Percentiles rank a stretch among this genome's conserved stretches.
Evolutionary conservation across 2,329 filamentous ascomycete species (phyloP).

Genomic region (Paraconiothyrium brasiliense): DNA sequence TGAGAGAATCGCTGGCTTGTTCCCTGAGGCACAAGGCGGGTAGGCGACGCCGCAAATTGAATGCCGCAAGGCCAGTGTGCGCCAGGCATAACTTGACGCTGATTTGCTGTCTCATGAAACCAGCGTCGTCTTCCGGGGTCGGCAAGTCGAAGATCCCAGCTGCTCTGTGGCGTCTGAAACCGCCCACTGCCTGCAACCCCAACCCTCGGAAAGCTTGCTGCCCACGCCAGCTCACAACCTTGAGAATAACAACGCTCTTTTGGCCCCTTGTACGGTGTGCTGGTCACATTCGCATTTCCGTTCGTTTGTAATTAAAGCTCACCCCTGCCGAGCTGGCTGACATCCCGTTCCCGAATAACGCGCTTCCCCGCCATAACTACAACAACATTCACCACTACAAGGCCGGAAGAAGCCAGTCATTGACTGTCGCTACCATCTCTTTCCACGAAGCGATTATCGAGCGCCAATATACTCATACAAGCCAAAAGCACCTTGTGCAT

Average conservation of each 20-base stretch:
- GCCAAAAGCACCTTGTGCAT: conserved; percentile 29
- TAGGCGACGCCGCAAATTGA: conserved; percentile 7
- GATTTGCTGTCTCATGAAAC: conserved; percentile 31
- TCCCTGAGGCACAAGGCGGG: not conserved
- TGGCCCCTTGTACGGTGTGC: conserved; percentile 14
- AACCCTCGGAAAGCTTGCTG: conserved; percentile 4
- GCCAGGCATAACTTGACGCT: conserved; percentile 18
- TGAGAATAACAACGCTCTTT: conserved; percentile 3
- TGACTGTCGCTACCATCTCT: not conserved
- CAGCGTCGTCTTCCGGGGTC: conserved; percentile 32
- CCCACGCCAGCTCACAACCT: conserved; percentile 6
- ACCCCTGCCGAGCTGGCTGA: conserved; percentile 18
- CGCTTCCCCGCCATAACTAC: conserved; percentile 9
- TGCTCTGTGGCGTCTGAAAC: conserved; percentile 38
- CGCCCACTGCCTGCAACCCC: conserved; percentile 18
- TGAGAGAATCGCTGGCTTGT: not conserved
- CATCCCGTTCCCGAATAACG: conserved; percentile 2
- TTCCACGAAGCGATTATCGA: conserved; percentile 13
- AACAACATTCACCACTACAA: conserved; percentile 6
- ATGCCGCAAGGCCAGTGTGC: conserved; percentile 1
- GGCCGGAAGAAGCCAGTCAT: not conserved
- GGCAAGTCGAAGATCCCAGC: conserved; percentile 21
- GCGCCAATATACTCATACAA: conserved; percentile 2
- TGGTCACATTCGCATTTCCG: conserved; percentile 13
- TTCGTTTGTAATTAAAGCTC: conserved; percentile 14